Conservation (phyloP, 1,139 yeast species). For the Nematodospora anomalae region DNA sequence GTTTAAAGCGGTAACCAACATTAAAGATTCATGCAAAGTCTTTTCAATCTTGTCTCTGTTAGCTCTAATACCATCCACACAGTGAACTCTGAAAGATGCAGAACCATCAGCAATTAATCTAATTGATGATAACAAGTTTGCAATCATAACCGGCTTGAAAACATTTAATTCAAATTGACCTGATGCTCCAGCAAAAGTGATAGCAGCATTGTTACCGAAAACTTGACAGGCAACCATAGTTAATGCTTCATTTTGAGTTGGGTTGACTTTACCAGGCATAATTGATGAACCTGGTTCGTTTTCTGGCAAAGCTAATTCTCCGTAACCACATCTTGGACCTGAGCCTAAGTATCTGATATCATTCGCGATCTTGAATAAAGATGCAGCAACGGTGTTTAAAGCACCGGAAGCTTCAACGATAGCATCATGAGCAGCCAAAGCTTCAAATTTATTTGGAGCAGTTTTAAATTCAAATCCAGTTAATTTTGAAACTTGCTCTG, state of each 20-base stretch:
- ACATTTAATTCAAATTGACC: slow-evolving; percentile 98
- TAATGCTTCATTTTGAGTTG: slow-evolving; percentile 97
- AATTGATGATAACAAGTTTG: slow-evolving; percentile 83
- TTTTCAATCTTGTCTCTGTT: slow-evolving; percentile 84
- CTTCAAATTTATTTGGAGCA: slow-evolving; percentile 98
- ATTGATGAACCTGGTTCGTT: slow-evolving; percentile 99
- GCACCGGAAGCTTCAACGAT: slow-evolving; percentile 98
- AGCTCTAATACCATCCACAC: slow-evolving; percentile 93
- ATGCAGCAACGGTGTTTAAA: slow-evolving; percentile 88
- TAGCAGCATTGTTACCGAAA: slow-evolving; percentile 92
- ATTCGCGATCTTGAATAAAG: slow-evolving; percentile 93
- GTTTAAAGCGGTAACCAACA: slow-evolving; percentile 97
- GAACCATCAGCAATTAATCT: slow-evolving; percentile 88
- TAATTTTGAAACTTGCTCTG: slow-evolving; percentile 72
- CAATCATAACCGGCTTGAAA: slow-evolving; percentile 93
- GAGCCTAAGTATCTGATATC: slow-evolving; percentile 98
- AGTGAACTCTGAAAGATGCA: slow-evolving; percentile 85
- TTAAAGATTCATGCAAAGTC: slow-evolving; percentile 87
- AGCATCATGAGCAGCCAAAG: slow-evolving; percentile 98
- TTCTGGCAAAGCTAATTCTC: slow-evolving; percentile 92
- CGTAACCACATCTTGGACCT: slow-evolving; percentile 99
- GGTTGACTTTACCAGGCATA: slow-evolving; percentile 99
- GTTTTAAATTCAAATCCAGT: slow-evolving; percentile 89
- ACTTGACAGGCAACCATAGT: slow-evolving; percentile 99
- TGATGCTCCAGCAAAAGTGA: slow-evolving; percentile 96